Evolutionary conservation across 2,329 filamentous ascomycete genomes (phyloP).

Genomic region (Calonectria leucothoes): DNA sequence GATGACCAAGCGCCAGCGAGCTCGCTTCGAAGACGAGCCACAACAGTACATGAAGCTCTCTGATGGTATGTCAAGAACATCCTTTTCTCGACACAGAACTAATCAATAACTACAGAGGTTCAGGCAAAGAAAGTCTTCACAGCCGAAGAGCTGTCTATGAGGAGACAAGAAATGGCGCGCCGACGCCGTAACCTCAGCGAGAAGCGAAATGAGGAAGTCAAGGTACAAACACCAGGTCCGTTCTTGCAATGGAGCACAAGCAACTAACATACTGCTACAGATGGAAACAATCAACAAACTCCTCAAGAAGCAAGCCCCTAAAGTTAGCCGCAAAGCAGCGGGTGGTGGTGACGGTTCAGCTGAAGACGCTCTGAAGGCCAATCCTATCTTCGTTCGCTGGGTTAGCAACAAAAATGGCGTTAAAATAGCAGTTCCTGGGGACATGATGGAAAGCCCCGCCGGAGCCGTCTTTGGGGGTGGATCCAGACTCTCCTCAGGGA

Average conservation of each 20-base stretch:
- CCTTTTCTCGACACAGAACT: conserved; percentile 1
- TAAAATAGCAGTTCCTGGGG: conserved; percentile 72
- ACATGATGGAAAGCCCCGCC: conserved; percentile 73
- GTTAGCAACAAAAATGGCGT: conserved; percentile 75
- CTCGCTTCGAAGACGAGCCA: conserved; percentile 67
- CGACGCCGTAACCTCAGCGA: conserved; percentile 72
- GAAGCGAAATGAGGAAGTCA: conserved; percentile 73
- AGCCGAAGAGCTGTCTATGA: conserved; percentile 71
- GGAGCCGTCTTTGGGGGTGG: conserved; percentile 66
- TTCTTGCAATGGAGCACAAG: conserved; percentile 8
- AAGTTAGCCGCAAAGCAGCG: conserved; percentile 68
- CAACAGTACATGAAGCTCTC: conserved; percentile 70
- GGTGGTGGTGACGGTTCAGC: conserved; percentile 55
- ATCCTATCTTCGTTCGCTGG: conserved; percentile 76
- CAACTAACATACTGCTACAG: conserved; percentile 54
- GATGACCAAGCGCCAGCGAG: conserved; percentile 71
- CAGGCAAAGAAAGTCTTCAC: conserved; percentile 73
- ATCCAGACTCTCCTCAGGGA: conserved; percentile 50
- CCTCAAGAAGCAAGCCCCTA: conserved; percentile 86
- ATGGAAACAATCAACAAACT: conserved; percentile 94
- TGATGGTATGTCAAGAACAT: conserved; percentile 59
- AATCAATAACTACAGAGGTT: conserved; percentile 59
- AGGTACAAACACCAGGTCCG: conserved; percentile 52
- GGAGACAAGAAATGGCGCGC: conserved; percentile 71
- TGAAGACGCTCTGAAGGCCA: conserved; percentile 55